A percentile compares a stretch with the other conserved stretches of the same genome.
Conservation (phyloP, 2,329 filamentous ascomycete species). For the Paracoccidioides brasiliensis region DNA sequence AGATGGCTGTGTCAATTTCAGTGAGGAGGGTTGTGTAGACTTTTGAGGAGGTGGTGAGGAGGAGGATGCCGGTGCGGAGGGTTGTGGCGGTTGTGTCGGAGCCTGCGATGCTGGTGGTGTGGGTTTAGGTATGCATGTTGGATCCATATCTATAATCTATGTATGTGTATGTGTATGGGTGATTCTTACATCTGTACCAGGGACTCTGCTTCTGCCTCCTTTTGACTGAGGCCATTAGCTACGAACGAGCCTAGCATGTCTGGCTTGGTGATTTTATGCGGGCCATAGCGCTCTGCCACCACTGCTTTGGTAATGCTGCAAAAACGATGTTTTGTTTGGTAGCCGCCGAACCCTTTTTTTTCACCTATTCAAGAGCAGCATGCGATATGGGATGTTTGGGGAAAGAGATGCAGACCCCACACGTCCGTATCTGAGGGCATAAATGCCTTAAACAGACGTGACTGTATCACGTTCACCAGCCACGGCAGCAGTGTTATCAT, state of each 20-base stretch:
- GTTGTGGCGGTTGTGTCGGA: constrained; percentile 13
- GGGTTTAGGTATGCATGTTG: background rate
- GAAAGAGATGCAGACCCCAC: constrained; percentile 10
- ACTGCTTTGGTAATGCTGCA: constrained; percentile 9
- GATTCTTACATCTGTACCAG: constrained; percentile 4
- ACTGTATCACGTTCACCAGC: constrained; percentile 11
- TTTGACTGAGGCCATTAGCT: constrained; percentile 15
- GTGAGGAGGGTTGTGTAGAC: constrained; percentile 8
- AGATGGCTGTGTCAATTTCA: constrained; percentile 15
- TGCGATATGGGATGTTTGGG: too few relatives aligned
- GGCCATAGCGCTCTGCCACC: constrained; percentile 14
- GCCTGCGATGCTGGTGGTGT: constrained; percentile 11
- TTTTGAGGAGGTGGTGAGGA: constrained; percentile 9
- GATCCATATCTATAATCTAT: background rate
- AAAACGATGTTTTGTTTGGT: background rate
- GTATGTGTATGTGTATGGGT: background rate
- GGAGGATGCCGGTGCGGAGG: constrained; percentile 9
- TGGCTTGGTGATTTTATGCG: constrained; percentile 7
- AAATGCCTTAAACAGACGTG: constrained; percentile 8
- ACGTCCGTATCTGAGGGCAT: constrained; percentile 13
- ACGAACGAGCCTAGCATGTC: constrained; percentile 22
- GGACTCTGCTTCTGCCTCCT: constrained; percentile 3
- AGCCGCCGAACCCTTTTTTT: background rate
- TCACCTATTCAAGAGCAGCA: background rate
- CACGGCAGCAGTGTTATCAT: constrained; percentile 10